Conservation (phyloP, 2,329 filamentous ascomycete genomes). For the Talaromyces islandicus region DNA sequence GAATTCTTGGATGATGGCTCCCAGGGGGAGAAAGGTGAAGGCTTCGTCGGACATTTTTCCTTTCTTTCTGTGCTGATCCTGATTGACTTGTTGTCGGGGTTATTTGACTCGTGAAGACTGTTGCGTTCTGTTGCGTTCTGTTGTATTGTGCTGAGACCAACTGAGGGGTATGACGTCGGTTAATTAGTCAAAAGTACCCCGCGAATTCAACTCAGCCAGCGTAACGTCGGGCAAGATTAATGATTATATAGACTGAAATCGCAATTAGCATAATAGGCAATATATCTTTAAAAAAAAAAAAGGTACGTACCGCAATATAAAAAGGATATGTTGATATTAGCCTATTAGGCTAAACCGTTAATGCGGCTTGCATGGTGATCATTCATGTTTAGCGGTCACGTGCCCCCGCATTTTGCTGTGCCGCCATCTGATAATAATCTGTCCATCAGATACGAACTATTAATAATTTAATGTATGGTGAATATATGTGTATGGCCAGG, state of each 20-base stretch:
- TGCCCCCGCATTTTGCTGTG: background rate
- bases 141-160: background rate
- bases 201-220: background rate
- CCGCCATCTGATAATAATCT: background rate
- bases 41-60: slow-evolving; percentile 25
- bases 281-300: background rate
- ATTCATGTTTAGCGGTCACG: background rate
- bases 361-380: background rate
- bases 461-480: too few species aligned
- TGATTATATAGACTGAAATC: background rate
- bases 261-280: background rate
- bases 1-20: slow-evolving; percentile 60
- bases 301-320: too few species aligned
- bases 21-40: slow-evolving; percentile 41
- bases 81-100: background rate
- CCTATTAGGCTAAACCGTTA: background rate
- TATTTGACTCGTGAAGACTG: too few species aligned
- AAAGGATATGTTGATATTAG: background rate
- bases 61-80: background rate
- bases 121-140: too few species aligned
- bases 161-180: background rate
- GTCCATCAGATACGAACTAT: background rate
- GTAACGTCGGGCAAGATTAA: background rate
- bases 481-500: too few species aligned
- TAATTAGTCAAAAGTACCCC: background rate